phyloP scores from a whole-genome alignment of 1,284 basidiomycete genomes.

The Trichosporon ovoides region DNA sequence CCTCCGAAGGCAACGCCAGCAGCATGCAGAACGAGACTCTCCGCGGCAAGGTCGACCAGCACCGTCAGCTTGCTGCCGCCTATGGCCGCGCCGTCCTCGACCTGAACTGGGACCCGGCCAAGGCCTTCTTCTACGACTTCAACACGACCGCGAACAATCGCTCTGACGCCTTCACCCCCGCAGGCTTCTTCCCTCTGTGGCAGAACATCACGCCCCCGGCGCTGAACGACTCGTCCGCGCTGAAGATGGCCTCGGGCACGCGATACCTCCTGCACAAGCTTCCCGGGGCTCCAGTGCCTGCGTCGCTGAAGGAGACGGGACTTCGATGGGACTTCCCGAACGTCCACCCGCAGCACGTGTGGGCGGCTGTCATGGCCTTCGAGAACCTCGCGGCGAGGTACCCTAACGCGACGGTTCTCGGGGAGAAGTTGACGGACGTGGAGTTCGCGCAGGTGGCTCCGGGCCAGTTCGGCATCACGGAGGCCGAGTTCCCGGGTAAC shows the following conservation, averaged over 20 bases:
- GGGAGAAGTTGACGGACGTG: constrained; percentile 7
- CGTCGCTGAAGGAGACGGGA: constrained; percentile 69
- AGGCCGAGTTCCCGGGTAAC: constrained; percentile 57
- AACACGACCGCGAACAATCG: constrained; percentile 63
- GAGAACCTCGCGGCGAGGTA: constrained; percentile 47
- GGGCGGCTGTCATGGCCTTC: constrained; percentile 67
- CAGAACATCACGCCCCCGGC: constrained; percentile 73
- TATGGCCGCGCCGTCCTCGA: constrained; percentile 71
- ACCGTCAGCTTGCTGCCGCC: constrained; percentile 57
- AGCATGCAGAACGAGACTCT: background rate
- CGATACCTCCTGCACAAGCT: constrained; percentile 74
- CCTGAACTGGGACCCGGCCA: constrained; percentile 73
- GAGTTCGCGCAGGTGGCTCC: constrained; percentile 55
- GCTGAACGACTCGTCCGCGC: constrained; percentile 58
- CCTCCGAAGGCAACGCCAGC: background rate
- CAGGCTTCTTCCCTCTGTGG: constrained; percentile 83
- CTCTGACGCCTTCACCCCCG: constrained; percentile 61
- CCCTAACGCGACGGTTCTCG: constrained; percentile 26
- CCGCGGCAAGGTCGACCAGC: constrained; percentile 50
- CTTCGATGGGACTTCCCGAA: constrained; percentile 64
- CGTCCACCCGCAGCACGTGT: constrained; percentile 68
- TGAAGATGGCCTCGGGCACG: constrained; percentile 65
- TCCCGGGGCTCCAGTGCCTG: constrained; percentile 65
- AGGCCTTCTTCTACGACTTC: constrained; percentile 70
- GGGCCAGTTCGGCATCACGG: constrained; percentile 68